These are phyloP conservation scores for Apiospora hydei DNA, from an alignment of 2,329 filamentous ascomycete species.

Conservation along the genomic window DNA sequence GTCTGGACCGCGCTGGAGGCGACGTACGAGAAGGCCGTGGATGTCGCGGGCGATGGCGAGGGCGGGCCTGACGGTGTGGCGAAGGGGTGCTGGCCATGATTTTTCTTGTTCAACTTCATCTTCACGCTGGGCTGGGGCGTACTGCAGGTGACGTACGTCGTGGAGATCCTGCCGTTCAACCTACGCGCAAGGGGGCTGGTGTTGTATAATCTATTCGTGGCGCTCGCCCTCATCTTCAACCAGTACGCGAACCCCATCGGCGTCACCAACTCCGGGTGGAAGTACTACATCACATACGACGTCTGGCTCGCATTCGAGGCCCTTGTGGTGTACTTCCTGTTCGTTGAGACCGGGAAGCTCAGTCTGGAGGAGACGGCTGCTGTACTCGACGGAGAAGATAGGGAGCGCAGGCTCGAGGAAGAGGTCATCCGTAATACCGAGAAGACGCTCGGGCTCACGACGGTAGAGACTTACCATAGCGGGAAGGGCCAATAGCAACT, in stretches of 20 bases:
- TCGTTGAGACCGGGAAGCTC: constrained; percentile 50
- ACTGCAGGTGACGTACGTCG: constrained; percentile 42
- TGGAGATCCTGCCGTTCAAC: constrained; percentile 45
- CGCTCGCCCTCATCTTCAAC: constrained; percentile 35
- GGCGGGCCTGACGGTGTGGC: constrained; percentile 30
- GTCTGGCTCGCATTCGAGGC: constrained; percentile 33
- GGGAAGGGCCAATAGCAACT: too few species aligned
- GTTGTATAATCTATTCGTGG: constrained; percentile 40
- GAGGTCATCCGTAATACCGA: constrained; percentile 30
- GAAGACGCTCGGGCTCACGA: constrained; percentile 26
- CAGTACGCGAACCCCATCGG: constrained; percentile 37
- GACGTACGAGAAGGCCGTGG: constrained; percentile 40
- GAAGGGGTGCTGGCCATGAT: constrained; percentile 42
- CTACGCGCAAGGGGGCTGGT: constrained; percentile 34
- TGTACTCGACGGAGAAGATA: constrained; percentile 40
- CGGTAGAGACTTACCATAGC: background rate
- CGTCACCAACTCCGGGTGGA: constrained; percentile 33
- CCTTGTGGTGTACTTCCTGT: constrained; percentile 41
- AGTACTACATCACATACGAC: constrained; percentile 37
- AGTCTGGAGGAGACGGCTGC: constrained; percentile 48
- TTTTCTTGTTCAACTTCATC: constrained; percentile 44
- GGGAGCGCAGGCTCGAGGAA: constrained; percentile 26
- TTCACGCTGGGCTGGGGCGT: constrained; percentile 44
- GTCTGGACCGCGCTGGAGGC: constrained; percentile 34
- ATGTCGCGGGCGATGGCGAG: constrained; percentile 31